Evolutionary conservation across 2,329 filamentous ascomycete genomes (phyloP), one percentile per base, ranked within the genome.

Genomic region (Ilyonectria robusta): DNA sequence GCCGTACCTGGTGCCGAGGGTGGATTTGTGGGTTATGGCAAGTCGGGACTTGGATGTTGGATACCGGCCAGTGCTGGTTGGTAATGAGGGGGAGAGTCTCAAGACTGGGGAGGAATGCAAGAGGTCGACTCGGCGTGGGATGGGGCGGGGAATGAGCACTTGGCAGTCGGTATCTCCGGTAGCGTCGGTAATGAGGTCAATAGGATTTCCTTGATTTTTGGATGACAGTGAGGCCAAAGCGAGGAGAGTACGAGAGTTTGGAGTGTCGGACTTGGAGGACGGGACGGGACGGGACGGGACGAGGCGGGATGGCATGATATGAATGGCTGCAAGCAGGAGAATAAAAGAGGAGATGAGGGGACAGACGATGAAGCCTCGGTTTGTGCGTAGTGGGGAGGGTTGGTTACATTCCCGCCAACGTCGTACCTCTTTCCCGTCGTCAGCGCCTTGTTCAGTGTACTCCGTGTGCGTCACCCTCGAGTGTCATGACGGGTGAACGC

Each of bases 11-110:
- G 26, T 57, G 57, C 9, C 10, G 11, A 59, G 33, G 44, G 40
- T 53, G 33, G 59, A 33, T 26, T 51, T 48, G 55, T 46, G 21
- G 29, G 53, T 54, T 63, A 35, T 55, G 62, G 50, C 56, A 29
- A 56, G 56, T 47, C 44, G 33, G 29, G 48, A 37, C 55, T 54
- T 33, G 55, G 55, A 53, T 55, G 55, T 7, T 42, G 4, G 31
- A 35, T 15, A n/a, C 11, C 40, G 21, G 46, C 19, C 21, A 31
- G 42, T 33, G 29, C 29, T 23, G 10, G 31, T 15, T 4, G 29
- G 11, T 13, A n/a, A 19, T 50, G 26, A 29, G 5, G n/a, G 11
- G 29, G 29, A 2, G 29, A 53, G 50, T 35, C 50, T 37, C 29
- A 35, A 53, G 10, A 17, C 40, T 31, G 26, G 42, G 44, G 55